Evolutionary conservation across 2,329 filamentous ascomycete genomes (phyloP), one percentile per base, ranked within the genome.

Genomic region (Fusarium chaquense): DNA sequence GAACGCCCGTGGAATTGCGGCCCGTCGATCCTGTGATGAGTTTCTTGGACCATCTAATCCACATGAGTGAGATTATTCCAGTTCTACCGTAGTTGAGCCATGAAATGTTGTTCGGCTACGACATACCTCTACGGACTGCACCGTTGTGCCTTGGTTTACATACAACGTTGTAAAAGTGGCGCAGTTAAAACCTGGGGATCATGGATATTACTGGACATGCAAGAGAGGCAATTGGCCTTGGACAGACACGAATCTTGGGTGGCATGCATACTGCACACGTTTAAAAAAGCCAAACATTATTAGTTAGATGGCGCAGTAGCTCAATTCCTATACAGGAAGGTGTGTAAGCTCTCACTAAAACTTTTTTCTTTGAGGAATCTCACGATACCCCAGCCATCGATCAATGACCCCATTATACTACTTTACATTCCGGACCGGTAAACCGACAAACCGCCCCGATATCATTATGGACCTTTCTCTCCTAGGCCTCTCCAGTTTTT

Each of bases 1-100:
- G 45, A 63, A 62, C 58, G 62, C 65, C 64, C 71, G 65, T 65
- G 64, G 70, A 64, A 65, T 46, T 62, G 69, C 73, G 73, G 73
- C 68, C 60, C 60, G 49, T 52, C 30, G 24, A 22, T 52, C 49
- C 49, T 52, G 28, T 52, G 18, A 26, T 41, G 45, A 43, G 36
- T 33, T 38, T 73, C 73, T 62, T 71, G 60, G 67, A 46, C 22
- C 40, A 51, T 40, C 20, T 40, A 40, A 11, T 40, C 36, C 12
- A 20, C 12, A 32, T 30, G 11, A 12, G 18, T 32, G 28, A 22
- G 16, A 28, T 16, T 30, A 18, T 18, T 26, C 13, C 20, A 3
- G 10, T 46, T 46, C 28, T 46, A 46, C 44, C 44, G 44, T 13
- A 11, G n/a, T 32, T n/a, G 20, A 41, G 20, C 49, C 49, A 40